Percentiles rank a stretch among this genome's conserved stretches.
phyloP scores from a whole-genome alignment of 441 rosid species.

The Pelargonium citronellum region DNA sequence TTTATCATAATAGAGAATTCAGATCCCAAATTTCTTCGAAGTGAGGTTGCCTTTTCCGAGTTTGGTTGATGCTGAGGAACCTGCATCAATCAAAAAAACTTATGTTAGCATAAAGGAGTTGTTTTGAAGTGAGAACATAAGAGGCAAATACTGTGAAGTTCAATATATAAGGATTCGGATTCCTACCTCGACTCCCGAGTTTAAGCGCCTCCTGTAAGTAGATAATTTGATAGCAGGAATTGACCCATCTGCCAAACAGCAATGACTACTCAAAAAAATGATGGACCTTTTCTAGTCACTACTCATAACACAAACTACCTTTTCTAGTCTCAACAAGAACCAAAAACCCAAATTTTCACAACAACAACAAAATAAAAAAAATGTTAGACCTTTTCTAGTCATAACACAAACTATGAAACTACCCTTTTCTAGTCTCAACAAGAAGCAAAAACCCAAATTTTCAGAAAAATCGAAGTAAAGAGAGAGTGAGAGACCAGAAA shows the following conservation, averaged over 20 bases:
- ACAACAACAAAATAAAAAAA: background rate
- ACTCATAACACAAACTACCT: background rate
- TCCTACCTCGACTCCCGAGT: slow-evolving; percentile 50
- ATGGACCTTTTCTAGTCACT: too few relatives aligned
- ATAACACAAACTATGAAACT: background rate
- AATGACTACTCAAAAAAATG: slow-evolving; percentile 12
- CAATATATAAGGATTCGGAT: slow-evolving; percentile 15
- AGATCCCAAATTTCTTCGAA: slow-evolving; percentile 79
- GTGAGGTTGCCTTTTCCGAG: slow-evolving; percentile 43
- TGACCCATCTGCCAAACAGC: slow-evolving; percentile 56
- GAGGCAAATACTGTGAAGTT: background rate
- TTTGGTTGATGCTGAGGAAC: slow-evolving; percentile 40
- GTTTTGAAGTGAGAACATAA: background rate
- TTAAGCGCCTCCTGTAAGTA: slow-evolving; percentile 63
- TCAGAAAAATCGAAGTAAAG: background rate
- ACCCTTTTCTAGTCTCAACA: background rate
- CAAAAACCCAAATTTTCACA: background rate
- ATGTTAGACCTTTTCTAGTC: too few relatives aligned
- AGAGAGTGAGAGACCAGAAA: slow-evolving; percentile 40
- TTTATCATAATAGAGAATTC: slow-evolving; percentile 81
- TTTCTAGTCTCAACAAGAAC: background rate
- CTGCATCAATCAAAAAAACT: slow-evolving; percentile 34
- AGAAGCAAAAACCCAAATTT: background rate
- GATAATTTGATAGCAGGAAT: slow-evolving; percentile 84
- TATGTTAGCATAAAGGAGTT: slow-evolving; percentile 16